phyloP scores from a whole-genome alignment of 352 stramenopile genomes.

The Phytopythium oedochilum region DNA sequence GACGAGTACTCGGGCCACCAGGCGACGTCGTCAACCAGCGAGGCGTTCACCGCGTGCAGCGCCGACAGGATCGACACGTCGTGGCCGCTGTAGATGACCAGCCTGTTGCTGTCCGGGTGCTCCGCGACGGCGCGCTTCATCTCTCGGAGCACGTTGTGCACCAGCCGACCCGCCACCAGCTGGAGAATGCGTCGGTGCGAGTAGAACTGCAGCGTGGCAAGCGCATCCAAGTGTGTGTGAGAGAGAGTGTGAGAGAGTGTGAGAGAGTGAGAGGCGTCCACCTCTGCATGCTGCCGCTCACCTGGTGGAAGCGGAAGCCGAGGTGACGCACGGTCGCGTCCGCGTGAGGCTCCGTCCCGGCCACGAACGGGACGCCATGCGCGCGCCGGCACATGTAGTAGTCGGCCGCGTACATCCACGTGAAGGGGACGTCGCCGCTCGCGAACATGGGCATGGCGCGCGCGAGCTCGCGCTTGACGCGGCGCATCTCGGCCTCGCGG shows the following conservation, averaged over 20 bases:
- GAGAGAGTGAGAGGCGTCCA: no score
- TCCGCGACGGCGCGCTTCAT: constrained; percentile 37
- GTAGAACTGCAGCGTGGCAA: constrained; percentile 48
- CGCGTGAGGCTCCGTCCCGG: constrained; percentile 38
- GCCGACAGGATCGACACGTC: constrained; percentile 75
- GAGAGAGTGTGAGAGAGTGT: no score
- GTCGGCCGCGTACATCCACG: constrained; percentile 63
- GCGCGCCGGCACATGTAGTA: constrained; percentile 72
- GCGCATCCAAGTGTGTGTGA: no score
- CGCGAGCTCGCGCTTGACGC: constrained; percentile 47
- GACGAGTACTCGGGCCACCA: constrained; percentile 79
- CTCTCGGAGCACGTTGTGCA: constrained; percentile 57
- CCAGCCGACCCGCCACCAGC: constrained; percentile 54
- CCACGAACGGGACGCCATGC: constrained; percentile 44
- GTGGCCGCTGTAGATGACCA: constrained; percentile 80
- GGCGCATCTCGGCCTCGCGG: constrained; percentile 49
- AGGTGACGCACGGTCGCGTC: constrained; percentile 45
- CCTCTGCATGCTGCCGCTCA: constrained; percentile 4
- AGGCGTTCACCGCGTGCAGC: constrained; percentile 54
- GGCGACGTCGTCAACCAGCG: constrained; percentile 31
- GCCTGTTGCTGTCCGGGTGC: constrained; percentile 34
- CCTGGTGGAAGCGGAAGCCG: constrained; percentile 71
- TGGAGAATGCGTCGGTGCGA: constrained; percentile 58
- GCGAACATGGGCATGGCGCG: constrained; percentile 47
- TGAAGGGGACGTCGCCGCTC: constrained; percentile 33